Evolutionary conservation across 2,329 filamentous ascomycete genomes (phyloP).

Genomic region (Sporothrix globosa): DNA sequence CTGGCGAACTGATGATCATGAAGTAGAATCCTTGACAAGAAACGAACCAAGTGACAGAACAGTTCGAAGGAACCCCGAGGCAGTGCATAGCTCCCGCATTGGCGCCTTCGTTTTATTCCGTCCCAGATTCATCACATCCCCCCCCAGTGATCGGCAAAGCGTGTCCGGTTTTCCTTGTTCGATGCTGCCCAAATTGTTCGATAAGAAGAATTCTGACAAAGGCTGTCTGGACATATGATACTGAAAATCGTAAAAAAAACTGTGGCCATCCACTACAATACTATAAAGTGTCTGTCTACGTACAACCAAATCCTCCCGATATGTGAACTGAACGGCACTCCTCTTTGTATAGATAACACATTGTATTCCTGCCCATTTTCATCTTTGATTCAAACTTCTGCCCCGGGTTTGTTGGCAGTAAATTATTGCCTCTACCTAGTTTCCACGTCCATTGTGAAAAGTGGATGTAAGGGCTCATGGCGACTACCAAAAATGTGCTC

Average conservation of each 20-base stretch:
- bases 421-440: too few species aligned
- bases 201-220: neutral
- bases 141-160: constrained; percentile 12
- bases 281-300: too few species aligned
- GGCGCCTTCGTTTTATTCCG: neutral
- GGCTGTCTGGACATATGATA: neutral
- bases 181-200: neutral
- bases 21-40: neutral
- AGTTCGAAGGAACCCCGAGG: neutral
- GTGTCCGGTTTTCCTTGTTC: constrained; percentile 22
- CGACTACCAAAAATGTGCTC: too few species aligned
- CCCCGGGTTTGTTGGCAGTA: too few species aligned
- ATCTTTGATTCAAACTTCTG: too few species aligned
- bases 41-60: constrained; percentile 26
- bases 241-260: neutral
- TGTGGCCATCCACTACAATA: too few species aligned
- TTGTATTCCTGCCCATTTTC: too few species aligned
- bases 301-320: too few species aligned
- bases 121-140: neutral
- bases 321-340: too few species aligned
- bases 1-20: neutral
- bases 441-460: too few species aligned
- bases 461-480: too few species aligned
- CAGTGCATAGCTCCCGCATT: neutral
- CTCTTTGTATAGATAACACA: too few species aligned